These are phyloP conservation scores for Lachancea quebecensis DNA, from an alignment of 805 yeast species.

Conservation along the genomic window DNA sequence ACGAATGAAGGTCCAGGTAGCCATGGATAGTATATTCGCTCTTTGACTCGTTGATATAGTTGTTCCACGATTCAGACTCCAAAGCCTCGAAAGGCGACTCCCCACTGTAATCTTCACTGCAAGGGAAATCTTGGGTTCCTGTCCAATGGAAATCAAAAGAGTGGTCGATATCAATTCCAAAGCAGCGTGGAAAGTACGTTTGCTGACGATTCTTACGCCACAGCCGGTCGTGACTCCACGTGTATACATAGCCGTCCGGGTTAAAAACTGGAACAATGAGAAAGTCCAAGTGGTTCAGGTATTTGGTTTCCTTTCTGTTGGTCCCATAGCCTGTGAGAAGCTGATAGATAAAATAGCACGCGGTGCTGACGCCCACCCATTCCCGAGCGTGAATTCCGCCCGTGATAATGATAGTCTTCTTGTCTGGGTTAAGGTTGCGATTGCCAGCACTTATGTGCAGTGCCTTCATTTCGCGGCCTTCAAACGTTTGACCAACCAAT, in stretches of 20 bases:
- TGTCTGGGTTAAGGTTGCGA: conserved; percentile 34
- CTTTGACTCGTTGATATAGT: conserved; percentile 37
- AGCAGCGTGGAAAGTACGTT: conserved; percentile 57
- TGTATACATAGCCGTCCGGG: conserved; percentile 84
- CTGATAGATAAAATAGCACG: conserved; percentile 47
- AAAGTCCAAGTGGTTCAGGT: conserved; percentile 57
- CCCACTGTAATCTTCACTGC: conserved; percentile 82
- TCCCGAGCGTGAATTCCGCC: conserved; percentile 90
- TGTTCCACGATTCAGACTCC: conserved; percentile 47
- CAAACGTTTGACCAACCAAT: conserved; percentile 67
- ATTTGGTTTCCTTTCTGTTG: conserved; percentile 36
- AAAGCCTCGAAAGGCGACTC: conserved; percentile 60
- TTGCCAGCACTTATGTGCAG: conserved; percentile 52
- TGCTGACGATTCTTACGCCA: conserved; percentile 89
- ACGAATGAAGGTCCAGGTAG: conserved; percentile 76
- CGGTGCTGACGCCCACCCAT: conserved; percentile 74
- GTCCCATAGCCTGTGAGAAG: conserved; percentile 42
- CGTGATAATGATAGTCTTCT: conserved; percentile 64
- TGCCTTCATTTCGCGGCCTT: conserved; percentile 64
- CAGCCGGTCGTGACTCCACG: conserved; percentile 74
- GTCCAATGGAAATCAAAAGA: conserved; percentile 74
- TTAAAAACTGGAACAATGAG: conserved; percentile 76
- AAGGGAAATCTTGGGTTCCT: conserved; percentile 53
- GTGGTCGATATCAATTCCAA: conserved; percentile 83
- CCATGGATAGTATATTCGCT: conserved; percentile 59